These are phyloP conservation scores for Piloderma croceum DNA, from an alignment of 768 basidiomycete species.

Conservation along the genomic window DNA sequence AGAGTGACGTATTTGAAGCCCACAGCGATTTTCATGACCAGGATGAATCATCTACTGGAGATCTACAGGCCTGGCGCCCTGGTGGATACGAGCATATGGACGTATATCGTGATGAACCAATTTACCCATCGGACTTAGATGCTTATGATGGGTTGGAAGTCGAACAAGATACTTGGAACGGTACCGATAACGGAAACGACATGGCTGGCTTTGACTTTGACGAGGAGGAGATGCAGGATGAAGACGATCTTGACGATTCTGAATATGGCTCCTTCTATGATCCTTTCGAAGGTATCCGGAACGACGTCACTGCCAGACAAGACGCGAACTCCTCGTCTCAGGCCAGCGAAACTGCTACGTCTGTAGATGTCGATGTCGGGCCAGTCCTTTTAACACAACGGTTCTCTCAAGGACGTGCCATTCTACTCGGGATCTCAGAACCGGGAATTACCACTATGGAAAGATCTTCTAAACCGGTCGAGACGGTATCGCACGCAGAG, in stretches of 20 bases:
- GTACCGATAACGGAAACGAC: too few relatives aligned
- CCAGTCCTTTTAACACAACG: conserved; percentile 9
- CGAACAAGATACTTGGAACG: background rate
- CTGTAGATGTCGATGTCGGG: conserved; percentile 8
- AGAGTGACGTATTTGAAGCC: too few relatives aligned
- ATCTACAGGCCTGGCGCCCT: too few relatives aligned
- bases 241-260: conserved; percentile 2
- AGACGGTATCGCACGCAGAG: conserved; percentile 45
- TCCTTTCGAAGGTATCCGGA: conserved; percentile 4
- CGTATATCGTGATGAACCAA: conserved; percentile 1
- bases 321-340: conserved; percentile 4
- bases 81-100: background rate
- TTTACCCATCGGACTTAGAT: background rate
- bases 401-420: conserved; percentile 50
- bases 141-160: background rate
- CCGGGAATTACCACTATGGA: conserved; percentile 6
- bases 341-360: too few relatives aligned
- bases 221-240: conserved; percentile 2
- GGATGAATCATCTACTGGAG: too few relatives aligned
- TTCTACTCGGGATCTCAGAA: conserved; percentile 38
- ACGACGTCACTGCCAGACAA: background rate
- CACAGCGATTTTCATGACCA: too few relatives aligned
- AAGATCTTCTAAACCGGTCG: conserved; percentile 2
- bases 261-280: conserved; percentile 4
- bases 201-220: too few relatives aligned